These are phyloP conservation scores for Plicaturopsis crispa DNA, from an alignment of 768 basidiomycete genomes.

Conservation along the genomic window DNA sequence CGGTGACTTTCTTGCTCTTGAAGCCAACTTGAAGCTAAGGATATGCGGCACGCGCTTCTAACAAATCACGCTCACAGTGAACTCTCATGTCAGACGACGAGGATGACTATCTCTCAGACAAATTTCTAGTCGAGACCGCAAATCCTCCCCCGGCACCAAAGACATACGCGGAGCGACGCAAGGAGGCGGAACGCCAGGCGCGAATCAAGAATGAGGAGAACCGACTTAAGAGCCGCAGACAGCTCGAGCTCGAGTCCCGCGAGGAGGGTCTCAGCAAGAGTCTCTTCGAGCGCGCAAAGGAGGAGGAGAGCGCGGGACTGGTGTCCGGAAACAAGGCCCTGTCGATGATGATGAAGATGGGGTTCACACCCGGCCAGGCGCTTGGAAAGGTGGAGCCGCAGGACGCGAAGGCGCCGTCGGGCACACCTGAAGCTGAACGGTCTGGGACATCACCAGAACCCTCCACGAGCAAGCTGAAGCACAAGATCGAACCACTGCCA, in stretches of 20 bases:
- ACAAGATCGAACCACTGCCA: slow-evolving; percentile 63
- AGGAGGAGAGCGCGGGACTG: slow-evolving; percentile 42
- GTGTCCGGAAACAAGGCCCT: slow-evolving; percentile 66
- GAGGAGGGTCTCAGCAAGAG: slow-evolving; percentile 75
- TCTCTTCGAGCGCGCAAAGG: slow-evolving; percentile 71
- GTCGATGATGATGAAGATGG: slow-evolving; percentile 92
- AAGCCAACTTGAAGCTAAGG: background rate
- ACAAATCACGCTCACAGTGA: slow-evolving; percentile 11
- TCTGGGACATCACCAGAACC: no score
- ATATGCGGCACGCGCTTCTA: background rate
- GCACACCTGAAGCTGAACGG: no score
- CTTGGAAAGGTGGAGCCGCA: slow-evolving; percentile 41
- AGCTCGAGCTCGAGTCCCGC: slow-evolving; percentile 67
- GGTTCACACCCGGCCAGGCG: slow-evolving; percentile 79
- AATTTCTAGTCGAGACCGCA: slow-evolving; percentile 52
- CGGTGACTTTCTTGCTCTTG: background rate
- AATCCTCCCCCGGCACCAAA: slow-evolving; percentile 32
- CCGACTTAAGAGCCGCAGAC: slow-evolving; percentile 51
- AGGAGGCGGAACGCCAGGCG: slow-evolving; percentile 51
- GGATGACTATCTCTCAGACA: slow-evolving; percentile 86
- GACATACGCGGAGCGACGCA: slow-evolving; percentile 67
- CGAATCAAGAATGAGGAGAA: slow-evolving; percentile 64
- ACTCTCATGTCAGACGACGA: slow-evolving; percentile 69
- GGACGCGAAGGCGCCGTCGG: slow-evolving; percentile 3
- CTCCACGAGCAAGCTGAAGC: slow-evolving; percentile 18